These are phyloP conservation scores for Ceratobasidium sp. DNA, from an alignment of 1,284 basidiomycete genomes.

Conservation along the genomic window DNA sequence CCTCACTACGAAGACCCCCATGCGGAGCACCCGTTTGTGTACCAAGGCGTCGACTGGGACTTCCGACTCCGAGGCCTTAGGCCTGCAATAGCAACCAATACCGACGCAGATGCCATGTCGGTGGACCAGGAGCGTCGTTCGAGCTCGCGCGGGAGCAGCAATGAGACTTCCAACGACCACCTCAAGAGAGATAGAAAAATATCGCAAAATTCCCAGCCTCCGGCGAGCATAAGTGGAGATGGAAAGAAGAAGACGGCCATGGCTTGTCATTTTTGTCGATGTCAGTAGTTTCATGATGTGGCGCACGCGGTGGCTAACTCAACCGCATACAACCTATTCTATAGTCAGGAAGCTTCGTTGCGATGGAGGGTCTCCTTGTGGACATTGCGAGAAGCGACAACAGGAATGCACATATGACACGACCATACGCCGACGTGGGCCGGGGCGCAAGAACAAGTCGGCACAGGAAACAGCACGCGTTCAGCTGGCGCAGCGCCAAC, in stretches of 20 bases:
- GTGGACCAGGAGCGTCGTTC: not conserved
- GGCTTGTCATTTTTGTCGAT: constrained; percentile 42
- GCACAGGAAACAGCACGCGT: constrained; percentile 34
- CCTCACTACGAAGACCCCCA: not conserved
- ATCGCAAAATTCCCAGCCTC: not conserved
- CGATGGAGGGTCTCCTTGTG: constrained; percentile 38
- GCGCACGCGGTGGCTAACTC: not conserved
- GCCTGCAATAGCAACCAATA: not conserved
- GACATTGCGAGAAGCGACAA: constrained; percentile 26
- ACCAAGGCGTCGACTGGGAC: constrained; percentile 18
- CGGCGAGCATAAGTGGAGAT: not conserved
- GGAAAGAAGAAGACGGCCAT: constrained; percentile 38
- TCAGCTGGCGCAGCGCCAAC: constrained; percentile 30
- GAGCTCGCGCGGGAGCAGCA: constrained; percentile 23
- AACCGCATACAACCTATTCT: not conserved
- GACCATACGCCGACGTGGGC: constrained; percentile 38
- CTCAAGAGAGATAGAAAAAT: not conserved
- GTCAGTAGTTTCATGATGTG: constrained; percentile 27
- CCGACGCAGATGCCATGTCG: constrained; percentile 16
- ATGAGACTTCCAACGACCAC: not conserved
- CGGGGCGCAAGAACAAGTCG: constrained; percentile 41
- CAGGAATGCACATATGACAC: constrained; percentile 38
- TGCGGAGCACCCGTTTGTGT: constrained; percentile 23
- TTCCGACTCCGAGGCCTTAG: not conserved
- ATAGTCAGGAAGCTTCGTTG: constrained; percentile 41